Conservation (phyloP, 1,284 basidiomycete species). For the Phylloboletellus chloephorus region DNA sequence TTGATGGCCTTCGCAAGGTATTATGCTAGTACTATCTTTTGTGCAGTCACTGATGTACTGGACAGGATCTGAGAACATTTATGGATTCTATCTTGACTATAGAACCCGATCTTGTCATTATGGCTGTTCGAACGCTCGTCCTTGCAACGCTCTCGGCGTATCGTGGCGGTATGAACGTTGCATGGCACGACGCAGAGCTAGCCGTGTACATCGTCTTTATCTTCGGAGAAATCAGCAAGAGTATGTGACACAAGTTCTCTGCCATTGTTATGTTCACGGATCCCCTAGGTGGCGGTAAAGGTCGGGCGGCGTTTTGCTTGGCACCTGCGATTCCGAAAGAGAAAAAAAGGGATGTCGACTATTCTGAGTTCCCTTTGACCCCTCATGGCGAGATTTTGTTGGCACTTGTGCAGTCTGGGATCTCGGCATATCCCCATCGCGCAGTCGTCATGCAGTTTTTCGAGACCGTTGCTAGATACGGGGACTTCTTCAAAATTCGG, state of each 20-base stretch:
- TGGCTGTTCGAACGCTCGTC: constrained; percentile 66
- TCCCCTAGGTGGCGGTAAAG: constrained; percentile 59
- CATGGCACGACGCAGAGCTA: constrained; percentile 94
- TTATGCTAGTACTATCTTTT: constrained; percentile 8
- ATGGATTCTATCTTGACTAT: constrained; percentile 79
- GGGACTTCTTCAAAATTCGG: constrained; percentile 93
- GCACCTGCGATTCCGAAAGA: constrained; percentile 63
- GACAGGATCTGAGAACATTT: constrained; percentile 74
- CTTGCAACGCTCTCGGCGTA: constrained; percentile 69
- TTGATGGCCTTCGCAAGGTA: constrained; percentile 84
- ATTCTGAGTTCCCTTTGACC: constrained; percentile 83
- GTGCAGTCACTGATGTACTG: constrained; percentile 5
- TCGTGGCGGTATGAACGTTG: constrained; percentile 50
- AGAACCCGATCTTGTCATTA: constrained; percentile 76
- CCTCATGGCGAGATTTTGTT: constrained; percentile 87
- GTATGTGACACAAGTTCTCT: constrained; percentile 35
- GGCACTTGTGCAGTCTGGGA: constrained; percentile 77
- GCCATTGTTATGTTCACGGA: constrained; percentile 1
- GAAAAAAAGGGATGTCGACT: constrained; percentile 65
- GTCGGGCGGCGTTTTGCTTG: constrained; percentile 70
- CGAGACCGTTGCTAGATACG: constrained; percentile 88
- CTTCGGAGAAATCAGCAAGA: constrained; percentile 89
- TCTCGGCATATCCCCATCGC: constrained; percentile 81
- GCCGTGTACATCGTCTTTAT: constrained; percentile 89
- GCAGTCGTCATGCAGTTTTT: constrained; percentile 93